phyloP scores from a whole-genome alignment of 2,329 filamentous ascomycete species.

The Epichloe scottii region DNA sequence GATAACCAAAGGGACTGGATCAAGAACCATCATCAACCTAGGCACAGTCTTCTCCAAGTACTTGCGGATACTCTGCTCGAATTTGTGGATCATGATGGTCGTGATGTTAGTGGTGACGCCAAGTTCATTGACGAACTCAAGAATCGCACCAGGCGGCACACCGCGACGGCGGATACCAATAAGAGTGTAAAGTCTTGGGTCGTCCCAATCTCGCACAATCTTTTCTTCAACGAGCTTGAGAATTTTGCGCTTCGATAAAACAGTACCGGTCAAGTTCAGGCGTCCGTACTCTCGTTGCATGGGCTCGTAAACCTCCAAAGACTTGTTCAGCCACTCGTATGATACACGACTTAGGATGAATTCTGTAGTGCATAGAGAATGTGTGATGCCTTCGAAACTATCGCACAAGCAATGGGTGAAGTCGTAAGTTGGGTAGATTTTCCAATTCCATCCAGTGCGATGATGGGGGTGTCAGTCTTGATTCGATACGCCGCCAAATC shows the following conservation, averaged over 20 bases:
- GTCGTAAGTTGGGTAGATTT: conserved; percentile 91
- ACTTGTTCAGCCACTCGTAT: conserved; percentile 82
- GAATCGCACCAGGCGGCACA: conserved; percentile 75
- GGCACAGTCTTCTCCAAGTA: conserved; percentile 85
- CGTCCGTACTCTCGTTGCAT: conserved; percentile 78
- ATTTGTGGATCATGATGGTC: conserved; percentile 67
- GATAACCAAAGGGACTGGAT: conserved; percentile 72
- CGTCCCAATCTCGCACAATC: conserved; percentile 81
- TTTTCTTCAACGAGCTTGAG: conserved; percentile 64
- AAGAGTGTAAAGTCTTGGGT: conserved; percentile 79
- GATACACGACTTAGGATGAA: conserved; percentile 75
- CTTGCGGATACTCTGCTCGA: conserved; percentile 72
- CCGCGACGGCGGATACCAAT: conserved; percentile 74
- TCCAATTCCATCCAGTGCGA: conserved; percentile 72
- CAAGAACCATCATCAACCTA: conserved; percentile 77
- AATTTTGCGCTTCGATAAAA: conserved; percentile 78
- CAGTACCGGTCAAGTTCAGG: conserved; percentile 64
- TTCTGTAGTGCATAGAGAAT: conserved; percentile 87
- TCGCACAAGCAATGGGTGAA: conserved; percentile 86
- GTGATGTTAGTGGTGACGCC: conserved; percentile 76
- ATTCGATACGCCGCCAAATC: conserved; percentile 87
- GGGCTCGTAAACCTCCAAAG: conserved; percentile 71
- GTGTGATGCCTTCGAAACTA: conserved; percentile 83
- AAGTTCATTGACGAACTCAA: conserved; percentile 82
- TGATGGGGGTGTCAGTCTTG: conserved; percentile 59